Base-by-base conservation (phyloP, 164 flowering plant species). In the Tinospora cordifolia region DNA sequence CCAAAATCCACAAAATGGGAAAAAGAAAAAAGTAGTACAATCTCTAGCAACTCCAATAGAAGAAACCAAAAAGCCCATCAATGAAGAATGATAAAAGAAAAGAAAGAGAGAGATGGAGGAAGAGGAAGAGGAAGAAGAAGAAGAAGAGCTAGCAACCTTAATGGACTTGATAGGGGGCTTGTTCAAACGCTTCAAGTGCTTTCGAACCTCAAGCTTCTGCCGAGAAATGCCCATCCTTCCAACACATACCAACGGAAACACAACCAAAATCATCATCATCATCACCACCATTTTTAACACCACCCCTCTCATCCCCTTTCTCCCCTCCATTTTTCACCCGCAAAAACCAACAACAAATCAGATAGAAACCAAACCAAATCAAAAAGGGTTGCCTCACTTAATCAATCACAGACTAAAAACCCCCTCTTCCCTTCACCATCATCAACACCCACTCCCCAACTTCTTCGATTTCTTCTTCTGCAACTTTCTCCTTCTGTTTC, bases 151-250 rank as follows among this genome's bases (percentile, higher is more conserved):
- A 41, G 26, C 25, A 39, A 91, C 98, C 96, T 87, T 30, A 66
- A 92, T 89, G 79, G 72, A 84, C 69, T 90, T 84, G 57, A 87
- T 71, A 46, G 98, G 78, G 13, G 92, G 85, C 69, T 90, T 92
- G 83, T 92, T 92, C 69, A 92, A 78, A 39, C 92, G 85, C 14
- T 87, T 87, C 84, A 92, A 79, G 74, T 88, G 96, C 81, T 88
- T 89, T 74, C 78, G 78, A 25, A 88, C 90, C 70, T 90, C 89
- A 62, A 92, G 78, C 78, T 78, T 87, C 88, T 90, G 93, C 75
- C 83, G 71, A 1, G 87, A 79, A 51, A 74, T 38, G 6, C 69
- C 67, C 68, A 39, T 75, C 41, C 75, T 25, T 7, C 60, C 83
- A 1, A 81, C 88, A 63, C 76, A 77, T 30, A 77, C 24, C 66